phyloP scores from a whole-genome alignment of 139 green algal genomes.

The Volvox reticuliferus region DNA sequence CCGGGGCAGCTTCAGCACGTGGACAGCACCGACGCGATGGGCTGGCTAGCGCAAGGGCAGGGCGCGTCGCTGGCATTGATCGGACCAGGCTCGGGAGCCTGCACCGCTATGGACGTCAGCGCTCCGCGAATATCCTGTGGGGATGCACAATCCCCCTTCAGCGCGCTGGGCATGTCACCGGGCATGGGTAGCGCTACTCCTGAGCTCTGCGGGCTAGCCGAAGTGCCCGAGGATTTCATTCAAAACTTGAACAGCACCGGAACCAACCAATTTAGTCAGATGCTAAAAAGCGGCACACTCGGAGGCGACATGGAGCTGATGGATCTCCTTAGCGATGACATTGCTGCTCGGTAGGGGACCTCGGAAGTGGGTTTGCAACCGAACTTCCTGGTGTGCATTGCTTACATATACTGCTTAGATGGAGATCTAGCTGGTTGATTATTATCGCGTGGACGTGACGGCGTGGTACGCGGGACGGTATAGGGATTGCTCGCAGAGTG shows the following conservation, averaged over 20 bases:
- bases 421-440: no score
- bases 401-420: no score
- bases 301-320: slow-evolving; percentile 22
- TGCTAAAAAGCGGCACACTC: slow-evolving; percentile 1
- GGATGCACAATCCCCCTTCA: slow-evolving; percentile 14
- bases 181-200: background rate
- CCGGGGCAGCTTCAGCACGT: background rate
- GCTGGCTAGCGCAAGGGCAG: background rate
- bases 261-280: background rate
- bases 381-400: no score
- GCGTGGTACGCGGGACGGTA: no score
- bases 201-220: background rate
- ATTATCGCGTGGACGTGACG: no score
- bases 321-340: slow-evolving; percentile 32
- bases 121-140: background rate
- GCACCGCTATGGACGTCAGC: background rate
- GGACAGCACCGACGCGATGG: background rate
- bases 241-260: background rate
- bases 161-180: slow-evolving; percentile 28
- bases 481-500: no score
- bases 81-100: background rate
- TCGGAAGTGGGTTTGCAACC: no score
- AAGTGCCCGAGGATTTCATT: slow-evolving; percentile 38
- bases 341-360: background rate
- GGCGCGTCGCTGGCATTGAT: background rate